A percentile compares a stretch with the other conserved stretches of the same genome.
phyloP scores from a whole-genome alignment of 2,329 filamentous ascomycete genomes.

The Drechmeria coniospora region DNA sequence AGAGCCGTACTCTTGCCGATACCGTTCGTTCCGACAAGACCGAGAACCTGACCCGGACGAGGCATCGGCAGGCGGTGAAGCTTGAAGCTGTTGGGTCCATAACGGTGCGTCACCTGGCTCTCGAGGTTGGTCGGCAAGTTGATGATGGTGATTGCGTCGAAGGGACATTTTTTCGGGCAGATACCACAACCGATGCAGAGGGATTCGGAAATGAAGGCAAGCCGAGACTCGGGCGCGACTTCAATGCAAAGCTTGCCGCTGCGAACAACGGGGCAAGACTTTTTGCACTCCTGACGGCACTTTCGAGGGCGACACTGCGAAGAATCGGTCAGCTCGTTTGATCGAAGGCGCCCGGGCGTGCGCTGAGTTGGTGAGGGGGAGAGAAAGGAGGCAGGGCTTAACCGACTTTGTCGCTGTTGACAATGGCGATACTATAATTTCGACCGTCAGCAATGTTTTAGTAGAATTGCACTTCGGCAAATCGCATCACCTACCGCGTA shows the following conservation, averaged over 20 bases:
- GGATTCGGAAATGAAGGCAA: constrained; percentile 94
- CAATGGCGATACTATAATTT: constrained; percentile 75
- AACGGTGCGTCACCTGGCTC: constrained; percentile 93
- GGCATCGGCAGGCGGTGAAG: constrained; percentile 93
- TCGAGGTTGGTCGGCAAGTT: constrained; percentile 99
- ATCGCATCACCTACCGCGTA: constrained; percentile 54
- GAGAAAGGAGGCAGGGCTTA: constrained; percentile 2
- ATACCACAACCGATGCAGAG: constrained; percentile 98
- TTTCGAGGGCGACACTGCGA: constrained; percentile 37
- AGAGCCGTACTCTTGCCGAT: constrained; percentile 99
- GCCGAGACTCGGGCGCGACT: constrained; percentile 73
- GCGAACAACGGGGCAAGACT: constrained; percentile 92
- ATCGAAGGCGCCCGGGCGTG: too few relatives aligned
- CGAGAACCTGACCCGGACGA: constrained; percentile 84
- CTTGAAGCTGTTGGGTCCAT: constrained; percentile 99
- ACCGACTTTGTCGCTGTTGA: constrained; percentile 88
- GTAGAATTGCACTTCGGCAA: neutral
- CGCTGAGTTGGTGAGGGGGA: constrained; percentile 11
- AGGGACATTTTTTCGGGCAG: constrained; percentile 98
- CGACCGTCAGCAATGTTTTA: constrained; percentile 10
- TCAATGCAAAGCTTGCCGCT: constrained; percentile 97
- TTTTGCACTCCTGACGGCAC: constrained; percentile 98
- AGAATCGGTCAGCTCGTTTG: constrained; percentile 13
- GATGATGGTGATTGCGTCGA: constrained; percentile 98
- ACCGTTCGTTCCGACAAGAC: constrained; percentile 97